Evolutionary conservation across 495 filamentous ascomycete species (phyloP).

Genomic region (Margaritispora aquatica): DNA sequence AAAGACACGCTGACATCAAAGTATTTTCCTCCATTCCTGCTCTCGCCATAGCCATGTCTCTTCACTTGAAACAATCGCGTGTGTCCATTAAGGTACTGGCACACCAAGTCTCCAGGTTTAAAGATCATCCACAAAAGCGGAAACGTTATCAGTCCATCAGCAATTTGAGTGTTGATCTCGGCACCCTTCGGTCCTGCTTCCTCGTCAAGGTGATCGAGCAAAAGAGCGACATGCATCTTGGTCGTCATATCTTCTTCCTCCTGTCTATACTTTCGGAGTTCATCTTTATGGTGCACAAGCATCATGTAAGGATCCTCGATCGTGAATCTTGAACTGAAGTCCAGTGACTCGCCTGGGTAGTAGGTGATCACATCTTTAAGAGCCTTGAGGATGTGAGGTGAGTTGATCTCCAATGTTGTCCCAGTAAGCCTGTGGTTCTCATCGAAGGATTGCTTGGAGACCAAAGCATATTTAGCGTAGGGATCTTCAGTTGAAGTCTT

Average conservation of each 20-base stretch:
- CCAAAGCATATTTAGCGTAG: slow-evolving; percentile 9
- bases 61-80: background rate
- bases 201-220: slow-evolving; percentile 24
- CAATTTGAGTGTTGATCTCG: slow-evolving; percentile 72
- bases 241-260: slow-evolving; percentile 22
- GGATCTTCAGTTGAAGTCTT: slow-evolving; percentile 1
- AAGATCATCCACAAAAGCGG: slow-evolving; percentile 84
- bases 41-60: slow-evolving; percentile 4
- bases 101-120: slow-evolving; percentile 83
- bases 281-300: slow-evolving; percentile 24
- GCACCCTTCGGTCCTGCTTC: slow-evolving; percentile 29
- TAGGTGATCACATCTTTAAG: slow-evolving; percentile 32
- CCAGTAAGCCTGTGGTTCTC: slow-evolving; percentile 2
- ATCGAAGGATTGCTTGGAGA: slow-evolving; percentile 3
- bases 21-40: slow-evolving; percentile 1
- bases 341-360: slow-evolving; percentile 31
- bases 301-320: slow-evolving; percentile 22
- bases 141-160: slow-evolving; percentile 78
- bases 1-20: slow-evolving; percentile 6
- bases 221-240: slow-evolving; percentile 26
- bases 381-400: slow-evolving; percentile 30
- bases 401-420: slow-evolving; percentile 36
- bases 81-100: slow-evolving; percentile 60
- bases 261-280: slow-evolving; percentile 29
- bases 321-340: slow-evolving; percentile 4